Percentiles rank a stretch among this genome's conserved stretches.
Evolutionary conservation across 768 basidiomycete species (phyloP).

Genomic region (Albatrellus ellisii): DNA sequence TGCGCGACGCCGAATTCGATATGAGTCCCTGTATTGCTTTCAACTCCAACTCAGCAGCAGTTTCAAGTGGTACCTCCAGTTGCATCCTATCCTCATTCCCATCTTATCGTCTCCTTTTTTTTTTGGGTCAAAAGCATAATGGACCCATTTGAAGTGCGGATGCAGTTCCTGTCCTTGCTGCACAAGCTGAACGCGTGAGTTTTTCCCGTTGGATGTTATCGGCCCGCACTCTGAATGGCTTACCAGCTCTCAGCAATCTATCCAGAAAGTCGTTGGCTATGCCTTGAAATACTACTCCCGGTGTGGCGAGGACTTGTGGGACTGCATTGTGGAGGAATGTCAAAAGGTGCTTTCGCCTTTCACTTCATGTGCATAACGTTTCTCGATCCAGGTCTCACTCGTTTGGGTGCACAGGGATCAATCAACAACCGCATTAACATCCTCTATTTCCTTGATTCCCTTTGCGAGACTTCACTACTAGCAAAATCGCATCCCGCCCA

Average conservation of each 20-base stretch:
- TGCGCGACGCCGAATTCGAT: too few species aligned
- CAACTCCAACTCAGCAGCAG: too few species aligned
- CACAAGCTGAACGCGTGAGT: constrained; percentile 55
- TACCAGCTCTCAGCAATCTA: constrained; percentile 69
- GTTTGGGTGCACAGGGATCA: constrained; percentile 31
- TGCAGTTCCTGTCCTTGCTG: constrained; percentile 56
- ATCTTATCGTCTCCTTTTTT: too few species aligned
- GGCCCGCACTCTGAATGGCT: constrained; percentile 19
- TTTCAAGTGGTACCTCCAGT: too few species aligned
- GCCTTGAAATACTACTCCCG: constrained; percentile 74
- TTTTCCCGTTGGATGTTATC: neutral
- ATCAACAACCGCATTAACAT: constrained; percentile 92
- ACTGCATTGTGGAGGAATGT: constrained; percentile 83
- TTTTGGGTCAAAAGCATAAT: too few species aligned
- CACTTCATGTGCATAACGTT: too few species aligned
- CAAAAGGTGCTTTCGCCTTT: constrained; percentile 45
- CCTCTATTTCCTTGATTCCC: constrained; percentile 78
- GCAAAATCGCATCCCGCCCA: constrained; percentile 43
- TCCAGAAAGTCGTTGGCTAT: constrained; percentile 77
- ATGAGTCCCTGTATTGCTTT: too few species aligned
- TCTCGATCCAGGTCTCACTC: neutral
- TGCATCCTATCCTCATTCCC: too few species aligned
- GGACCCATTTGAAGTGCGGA: constrained; percentile 63
- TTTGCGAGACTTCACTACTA: constrained; percentile 68
- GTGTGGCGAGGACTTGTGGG: constrained; percentile 91